Base-by-base conservation (phyloP, 441 rosid species). In the Geranium incanum region DNA sequence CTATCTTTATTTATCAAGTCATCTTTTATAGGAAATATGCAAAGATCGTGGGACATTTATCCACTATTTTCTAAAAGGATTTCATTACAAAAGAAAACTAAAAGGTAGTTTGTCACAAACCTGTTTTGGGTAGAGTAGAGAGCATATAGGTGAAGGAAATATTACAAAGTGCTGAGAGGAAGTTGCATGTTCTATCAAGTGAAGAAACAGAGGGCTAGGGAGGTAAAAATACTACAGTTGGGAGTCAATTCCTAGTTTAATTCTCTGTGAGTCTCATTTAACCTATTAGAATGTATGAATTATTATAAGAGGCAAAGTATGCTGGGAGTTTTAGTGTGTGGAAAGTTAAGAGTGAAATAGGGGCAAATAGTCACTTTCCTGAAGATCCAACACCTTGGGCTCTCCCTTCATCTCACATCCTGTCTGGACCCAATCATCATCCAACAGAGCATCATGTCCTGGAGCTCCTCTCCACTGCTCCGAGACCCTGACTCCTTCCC, bases 1-100 rank as follows among this genome's bases (percentile, higher is more conserved):
- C 70, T 78, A 36, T 62, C 66, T 33, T 3, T 21, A 62, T 45
- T 45, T 45, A 45, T 45, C n/a, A 45, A 45, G 52, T 45, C 52
- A 11, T 45, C 52, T 9, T 28, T 45, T 13, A 45, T 9, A 11
- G 52, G n/a, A 45, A 11, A 1, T 6, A 1, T 45, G n/a, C 52
- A 45, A 39, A 39, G 43, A 5, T 39, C 6, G 8, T 7, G 43
- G 6, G 6, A 4, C 43, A 39, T 39, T 7, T 39, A 4, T 39
- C 8, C 8, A 4, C 43, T 39, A 39, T 4, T 39, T 5, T 39
- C 3, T 28, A 28, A 28, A 28, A 39, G 8, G 43, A 8, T 39
- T 39, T 39, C 6, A 39, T 39, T 39, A 4, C 0, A 39, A 39
- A 39, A 39, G 5, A 39, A 39, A 39, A 39, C 43, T 39, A 39